Conservation (phyloP, 257 asterid species). For the Anisodus acutangulus region DNA sequence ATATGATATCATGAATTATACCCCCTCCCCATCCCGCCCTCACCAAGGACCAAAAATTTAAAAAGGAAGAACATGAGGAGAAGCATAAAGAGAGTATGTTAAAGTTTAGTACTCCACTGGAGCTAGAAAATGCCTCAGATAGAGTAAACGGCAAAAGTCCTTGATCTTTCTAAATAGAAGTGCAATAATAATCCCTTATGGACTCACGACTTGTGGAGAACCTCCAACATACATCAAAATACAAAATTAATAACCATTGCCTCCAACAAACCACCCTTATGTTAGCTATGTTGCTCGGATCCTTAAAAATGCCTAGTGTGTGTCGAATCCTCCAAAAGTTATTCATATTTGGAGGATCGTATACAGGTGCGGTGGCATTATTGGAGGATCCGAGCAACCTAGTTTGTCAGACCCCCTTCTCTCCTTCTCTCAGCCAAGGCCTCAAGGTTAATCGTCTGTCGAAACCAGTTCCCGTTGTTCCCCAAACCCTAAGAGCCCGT, state of each 20-base stretch:
- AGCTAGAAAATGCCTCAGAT: not conserved
- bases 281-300: not conserved
- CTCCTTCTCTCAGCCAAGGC: not conserved
- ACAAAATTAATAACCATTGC: not conserved
- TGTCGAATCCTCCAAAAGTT: not conserved
- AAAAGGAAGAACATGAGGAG: not conserved
- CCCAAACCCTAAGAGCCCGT: not conserved
- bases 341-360: not conserved
- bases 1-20: not conserved
- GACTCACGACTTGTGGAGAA: not conserved
- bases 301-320: not conserved
- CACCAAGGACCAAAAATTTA: not conserved
- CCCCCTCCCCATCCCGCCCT: not conserved
- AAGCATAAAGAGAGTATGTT: not conserved
- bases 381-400: constrained; percentile 3
- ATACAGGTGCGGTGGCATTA: not conserved
- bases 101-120: not conserved
- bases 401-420: not conserved
- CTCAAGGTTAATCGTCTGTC: not conserved
- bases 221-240: not conserved
- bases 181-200: not conserved
- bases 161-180: not conserved
- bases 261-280: constrained; percentile 4
- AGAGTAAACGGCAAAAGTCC: not conserved
- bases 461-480: not conserved